Percentiles rank a stretch among this genome's conserved stretches.
phyloP scores from a whole-genome alignment of 2,329 filamentous ascomycete species.

The Fusarium nematophilum region DNA sequence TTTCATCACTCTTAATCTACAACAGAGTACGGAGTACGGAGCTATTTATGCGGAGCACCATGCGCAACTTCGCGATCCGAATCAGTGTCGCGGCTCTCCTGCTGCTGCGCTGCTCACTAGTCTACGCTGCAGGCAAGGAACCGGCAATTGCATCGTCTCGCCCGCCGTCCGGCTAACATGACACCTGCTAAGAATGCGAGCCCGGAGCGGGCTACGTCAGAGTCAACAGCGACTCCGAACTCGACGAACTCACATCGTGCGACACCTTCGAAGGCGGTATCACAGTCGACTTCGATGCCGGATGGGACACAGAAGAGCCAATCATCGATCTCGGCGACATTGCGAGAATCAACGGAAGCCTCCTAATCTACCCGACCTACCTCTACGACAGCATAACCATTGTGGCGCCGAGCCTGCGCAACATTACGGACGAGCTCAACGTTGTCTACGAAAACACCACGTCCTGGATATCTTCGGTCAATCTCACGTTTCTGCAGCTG shows the following conservation, averaged over 20 bases:
- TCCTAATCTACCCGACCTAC: neutral
- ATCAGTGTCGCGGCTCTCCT: neutral
- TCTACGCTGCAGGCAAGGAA: neutral
- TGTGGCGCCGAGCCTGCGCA: neutral
- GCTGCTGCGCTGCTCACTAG: neutral
- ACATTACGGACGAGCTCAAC: neutral
- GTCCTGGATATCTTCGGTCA: neutral
- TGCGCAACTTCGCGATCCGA: neutral
- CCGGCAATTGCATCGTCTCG: neutral
- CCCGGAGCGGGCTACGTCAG: neutral
- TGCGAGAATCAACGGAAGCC: neutral
- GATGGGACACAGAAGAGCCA: neutral
- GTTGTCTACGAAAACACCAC: neutral
- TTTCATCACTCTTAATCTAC: neutral
- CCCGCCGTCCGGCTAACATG: neutral
- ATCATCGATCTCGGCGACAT: neutral
- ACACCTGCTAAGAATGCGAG: neutral
- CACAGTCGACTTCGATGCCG: neutral
- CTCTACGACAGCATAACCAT: neutral
- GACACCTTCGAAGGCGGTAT: neutral
- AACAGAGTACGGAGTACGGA: neutral
- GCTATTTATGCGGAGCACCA: neutral
- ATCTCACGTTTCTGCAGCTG: neutral
- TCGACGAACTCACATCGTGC: neutral
- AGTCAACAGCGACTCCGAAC: neutral